Evolutionary conservation across 305 asterid genomes (phyloP), one percentile per base, ranked within the genome.

Genomic region (Fraxinus paxiana): DNA sequence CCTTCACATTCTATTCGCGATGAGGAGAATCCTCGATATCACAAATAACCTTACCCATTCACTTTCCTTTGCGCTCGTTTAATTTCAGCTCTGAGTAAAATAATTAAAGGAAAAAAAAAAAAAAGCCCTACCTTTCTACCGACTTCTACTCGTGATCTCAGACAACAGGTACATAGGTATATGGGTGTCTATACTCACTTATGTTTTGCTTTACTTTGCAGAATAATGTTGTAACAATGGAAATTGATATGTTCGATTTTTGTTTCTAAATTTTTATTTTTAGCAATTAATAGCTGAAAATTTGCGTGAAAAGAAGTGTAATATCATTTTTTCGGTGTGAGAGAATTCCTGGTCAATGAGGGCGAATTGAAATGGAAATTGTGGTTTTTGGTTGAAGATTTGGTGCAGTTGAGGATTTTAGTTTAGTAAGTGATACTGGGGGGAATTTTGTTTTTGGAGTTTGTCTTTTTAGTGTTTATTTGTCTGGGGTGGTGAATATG

Each of bases 1-100:
- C 85, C 79, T 84, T 80, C 83, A 69, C 84, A 82, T 85, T 87
- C 82, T 83, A 82, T 80, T 56, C 46, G 87, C 85, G 88, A 79
- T 76, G 85, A 82, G 87, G 84, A 85, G 83, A 75, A 30, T 83
- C 81, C 79, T 83, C 88, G 82, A 85, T 85, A 78, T 73, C 80
- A 70, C 84, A 75, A 84, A 84, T 86, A 77, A 80, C 86, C 83
- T 76, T 79, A 38, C 84, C 87, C 86, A 76, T 84, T 78, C 73
- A 77, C 71, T 80, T 79, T 81, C 77, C 77, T 85, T 74, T 81
- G 78, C 61, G 69, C 48, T 61, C 54, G 73, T 73, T 72, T 56
- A 28, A 31, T 61, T 43, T 79, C 59, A 77, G 83, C 83, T 79
- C 77, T 61, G 46, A 43, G 61, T 79, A 35, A 76, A 81, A 61